A percentile compares a stretch with the other conserved stretches of the same genome.
Conservation (phyloP, 2,329 filamentous ascomycete species). For the Fusarium decemcellulare region DNA sequence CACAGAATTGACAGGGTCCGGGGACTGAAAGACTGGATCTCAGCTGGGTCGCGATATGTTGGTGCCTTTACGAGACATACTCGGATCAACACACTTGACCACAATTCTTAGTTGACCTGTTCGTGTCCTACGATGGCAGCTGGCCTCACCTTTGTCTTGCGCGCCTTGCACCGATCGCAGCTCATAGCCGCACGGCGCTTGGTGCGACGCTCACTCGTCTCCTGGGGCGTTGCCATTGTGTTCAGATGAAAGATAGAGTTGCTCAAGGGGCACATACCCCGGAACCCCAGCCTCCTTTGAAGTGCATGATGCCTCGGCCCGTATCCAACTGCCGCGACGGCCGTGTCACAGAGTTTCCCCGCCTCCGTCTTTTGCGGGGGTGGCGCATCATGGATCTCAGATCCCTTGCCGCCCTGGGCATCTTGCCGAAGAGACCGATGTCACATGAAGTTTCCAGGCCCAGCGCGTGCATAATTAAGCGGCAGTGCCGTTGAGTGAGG, state of each 20-base stretch:
- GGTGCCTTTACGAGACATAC: conserved; percentile 1
- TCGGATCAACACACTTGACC: conserved; percentile 20
- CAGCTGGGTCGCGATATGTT: neutral
- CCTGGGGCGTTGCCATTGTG: conserved; percentile 11
- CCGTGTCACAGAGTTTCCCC: conserved; percentile 8
- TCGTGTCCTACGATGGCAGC: neutral
- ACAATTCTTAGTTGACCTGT: neutral
- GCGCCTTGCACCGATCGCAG: conserved; percentile 19
- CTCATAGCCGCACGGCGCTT: conserved; percentile 25
- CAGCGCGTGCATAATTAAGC: conserved; percentile 2
- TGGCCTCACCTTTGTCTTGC: conserved; percentile 21
- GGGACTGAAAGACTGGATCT: conserved; percentile 7
- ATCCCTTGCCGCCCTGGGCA: conserved; percentile 4
- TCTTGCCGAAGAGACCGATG: neutral
- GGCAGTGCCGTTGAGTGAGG: neutral
- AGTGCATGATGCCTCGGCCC: neutral
- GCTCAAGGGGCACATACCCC: too few relatives aligned
- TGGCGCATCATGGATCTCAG: conserved; percentile 16
- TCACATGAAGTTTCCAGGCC: conserved; percentile 6
- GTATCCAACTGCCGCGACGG: conserved; percentile 18
- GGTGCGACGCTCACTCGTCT: conserved; percentile 8
- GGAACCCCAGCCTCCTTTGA: neutral
- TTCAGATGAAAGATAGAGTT: neutral
- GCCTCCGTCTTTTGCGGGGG: conserved; percentile 17
- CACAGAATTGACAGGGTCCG: conserved; percentile 24